Conservation (phyloP, 78 protist species). For the Diacronema lutheri region DNA sequence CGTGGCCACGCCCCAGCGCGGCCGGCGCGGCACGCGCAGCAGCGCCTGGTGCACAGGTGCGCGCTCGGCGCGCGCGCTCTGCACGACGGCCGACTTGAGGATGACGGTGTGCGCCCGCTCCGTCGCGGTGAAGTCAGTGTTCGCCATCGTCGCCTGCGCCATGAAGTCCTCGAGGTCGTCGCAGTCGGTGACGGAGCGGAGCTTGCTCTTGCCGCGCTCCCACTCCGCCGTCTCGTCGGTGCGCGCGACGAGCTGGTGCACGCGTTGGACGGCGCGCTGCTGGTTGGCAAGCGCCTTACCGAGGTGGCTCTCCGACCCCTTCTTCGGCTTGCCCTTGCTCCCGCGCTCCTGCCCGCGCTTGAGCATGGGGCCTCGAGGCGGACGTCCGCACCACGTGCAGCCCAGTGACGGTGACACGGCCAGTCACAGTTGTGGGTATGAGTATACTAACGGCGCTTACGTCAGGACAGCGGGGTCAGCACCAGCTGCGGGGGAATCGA, state of each 20-base stretch:
- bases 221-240: neutral
- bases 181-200: slow-evolving; percentile 30
- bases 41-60: neutral
- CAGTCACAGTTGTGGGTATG: too few relatives aligned
- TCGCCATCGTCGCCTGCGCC: slow-evolving; percentile 4
- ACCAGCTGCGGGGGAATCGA: too few relatives aligned
- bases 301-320: neutral
- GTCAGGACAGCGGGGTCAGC: too few relatives aligned
- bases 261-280: neutral
- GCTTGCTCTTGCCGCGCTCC: slow-evolving; percentile 4
- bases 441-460: too few relatives aligned
- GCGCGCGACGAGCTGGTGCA: neutral
- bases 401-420: too few relatives aligned
- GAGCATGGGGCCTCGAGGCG: too few relatives aligned
- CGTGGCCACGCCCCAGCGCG: slow-evolving; percentile 69
- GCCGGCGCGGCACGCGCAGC: slow-evolving; percentile 80
- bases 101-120: slow-evolving; percentile 15
- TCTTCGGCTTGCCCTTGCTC: too few relatives aligned
- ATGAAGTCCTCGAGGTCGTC: slow-evolving; percentile 34
- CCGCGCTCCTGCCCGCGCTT: too few relatives aligned
- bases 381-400: too few relatives aligned
- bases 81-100: neutral
- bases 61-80: neutral
- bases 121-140: slow-evolving; percentile 30
- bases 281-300: neutral